Percentiles rank a stretch among this genome's conserved stretches.
Evolutionary conservation across 179 eudicot species (phyloP).

Genomic region (Corrigiola litoralis): DNA sequence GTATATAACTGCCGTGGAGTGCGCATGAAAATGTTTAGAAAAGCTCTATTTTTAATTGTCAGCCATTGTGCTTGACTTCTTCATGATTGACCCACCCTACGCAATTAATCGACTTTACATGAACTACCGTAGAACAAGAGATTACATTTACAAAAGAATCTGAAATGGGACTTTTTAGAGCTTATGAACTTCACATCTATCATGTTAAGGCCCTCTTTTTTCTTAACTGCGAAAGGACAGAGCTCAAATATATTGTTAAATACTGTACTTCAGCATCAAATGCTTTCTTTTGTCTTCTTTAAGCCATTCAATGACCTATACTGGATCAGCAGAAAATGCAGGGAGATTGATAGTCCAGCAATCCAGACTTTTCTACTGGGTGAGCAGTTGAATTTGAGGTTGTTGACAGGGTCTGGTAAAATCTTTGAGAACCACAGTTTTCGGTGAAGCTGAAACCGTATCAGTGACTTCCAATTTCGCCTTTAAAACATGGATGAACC

Average conservation of each 20-base stretch:
- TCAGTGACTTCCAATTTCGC: constrained; percentile 93
- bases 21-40: no score
- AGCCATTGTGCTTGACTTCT: no score
- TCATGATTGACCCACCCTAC: no score
- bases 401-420: constrained; percentile 67
- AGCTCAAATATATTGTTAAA: background rate
- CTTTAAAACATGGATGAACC: constrained; percentile 94
- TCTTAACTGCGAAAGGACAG: background rate
- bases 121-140: no score
- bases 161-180: no score
- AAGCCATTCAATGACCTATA: constrained; percentile 50
- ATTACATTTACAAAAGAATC: no score
- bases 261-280: constrained; percentile 53
- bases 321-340: constrained; percentile 63
- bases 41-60: no score
- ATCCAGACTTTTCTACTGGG: constrained; percentile 86
- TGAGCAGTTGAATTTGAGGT: constrained; percentile 76
- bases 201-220: background rate
- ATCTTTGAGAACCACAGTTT: constrained; percentile 69
- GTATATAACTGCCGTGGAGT: no score
- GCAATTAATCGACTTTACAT: no score
- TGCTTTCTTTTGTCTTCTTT: constrained; percentile 45
- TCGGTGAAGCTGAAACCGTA: constrained; percentile 73
- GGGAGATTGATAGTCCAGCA: constrained; percentile 67
- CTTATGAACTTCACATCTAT: background rate